phyloP scores from a whole-genome alignment of 2,329 filamentous ascomycete species.

The Xylariaceae sp. region DNA sequence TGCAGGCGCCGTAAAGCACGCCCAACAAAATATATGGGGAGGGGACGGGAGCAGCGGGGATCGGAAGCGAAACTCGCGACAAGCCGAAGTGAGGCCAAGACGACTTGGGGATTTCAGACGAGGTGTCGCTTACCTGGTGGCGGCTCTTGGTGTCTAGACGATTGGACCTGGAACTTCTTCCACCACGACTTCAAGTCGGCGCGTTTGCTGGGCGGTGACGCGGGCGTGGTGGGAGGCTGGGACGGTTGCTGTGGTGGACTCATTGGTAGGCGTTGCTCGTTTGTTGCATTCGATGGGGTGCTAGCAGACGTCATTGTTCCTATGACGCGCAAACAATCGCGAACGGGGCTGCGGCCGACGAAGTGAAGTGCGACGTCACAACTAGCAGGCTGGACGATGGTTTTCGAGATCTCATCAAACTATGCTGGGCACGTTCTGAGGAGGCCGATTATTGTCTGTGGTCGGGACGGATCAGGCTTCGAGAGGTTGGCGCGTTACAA shows the following conservation, averaged over 20 bases:
- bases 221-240: conserved; percentile 34
- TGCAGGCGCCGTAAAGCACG: background rate
- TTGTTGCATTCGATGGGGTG: conserved; percentile 26
- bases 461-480: conserved; percentile 8
- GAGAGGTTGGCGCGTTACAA: background rate
- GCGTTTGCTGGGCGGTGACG: conserved; percentile 75
- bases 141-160: conserved; percentile 51
- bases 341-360: conserved; percentile 17
- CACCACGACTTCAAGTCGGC: conserved; percentile 87
- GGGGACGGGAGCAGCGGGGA: background rate
- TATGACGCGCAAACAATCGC: conserved; percentile 29
- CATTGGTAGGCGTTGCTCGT: conserved; percentile 18
- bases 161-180: conserved; percentile 81
- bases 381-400: conserved; percentile 15
- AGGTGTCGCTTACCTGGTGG: conserved; percentile 45
- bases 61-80: background rate
- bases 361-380: conserved; percentile 10
- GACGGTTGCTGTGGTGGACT: conserved; percentile 23
- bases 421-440: background rate
- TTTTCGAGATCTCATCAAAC: conserved; percentile 8
- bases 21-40: background rate
- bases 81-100: background rate
- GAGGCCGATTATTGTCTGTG: conserved; percentile 5
- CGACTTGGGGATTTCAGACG: background rate
- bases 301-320: conserved; percentile 30